Evolutionary conservation across 1,139 yeast species (phyloP).

Genomic region (Kodamaea ohmeri): DNA sequence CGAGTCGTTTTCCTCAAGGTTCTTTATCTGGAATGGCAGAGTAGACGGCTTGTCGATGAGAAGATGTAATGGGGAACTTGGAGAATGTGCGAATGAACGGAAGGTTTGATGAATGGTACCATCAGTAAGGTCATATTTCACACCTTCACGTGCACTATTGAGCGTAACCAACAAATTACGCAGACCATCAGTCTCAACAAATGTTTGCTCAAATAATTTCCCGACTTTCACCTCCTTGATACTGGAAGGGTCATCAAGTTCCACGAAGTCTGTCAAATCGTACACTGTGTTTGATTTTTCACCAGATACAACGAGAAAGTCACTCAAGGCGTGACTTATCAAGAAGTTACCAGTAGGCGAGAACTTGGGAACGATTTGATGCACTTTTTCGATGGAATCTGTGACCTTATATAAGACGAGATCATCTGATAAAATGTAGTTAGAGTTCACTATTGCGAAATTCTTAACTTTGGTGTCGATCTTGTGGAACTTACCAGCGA

Average conservation of each 20-base stretch:
- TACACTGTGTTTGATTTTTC: slow-evolving; percentile 19
- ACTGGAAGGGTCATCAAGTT: slow-evolving; percentile 20
- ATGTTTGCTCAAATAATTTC: slow-evolving; percentile 6
- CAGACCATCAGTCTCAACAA: slow-evolving; percentile 12
- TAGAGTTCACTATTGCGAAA: slow-evolving; percentile 11
- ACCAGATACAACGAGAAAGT: slow-evolving; percentile 16
- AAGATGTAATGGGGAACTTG: slow-evolving; percentile 12
- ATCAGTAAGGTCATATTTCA: slow-evolving; percentile 13
- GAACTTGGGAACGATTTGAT: slow-evolving; percentile 3
- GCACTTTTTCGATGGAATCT: slow-evolving; percentile 6
- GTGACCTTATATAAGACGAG: slow-evolving; percentile 11
- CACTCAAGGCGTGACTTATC: slow-evolving; percentile 19
- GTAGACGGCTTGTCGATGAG: slow-evolving; percentile 35
- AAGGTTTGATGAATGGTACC: slow-evolving; percentile 13
- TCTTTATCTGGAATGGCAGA: slow-evolving; percentile 25
- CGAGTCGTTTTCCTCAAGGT: slow-evolving; percentile 22
- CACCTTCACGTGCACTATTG: slow-evolving; percentile 10
- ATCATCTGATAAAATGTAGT: slow-evolving; percentile 9
- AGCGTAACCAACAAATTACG: slow-evolving; percentile 11
- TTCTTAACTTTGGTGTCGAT: background rate
- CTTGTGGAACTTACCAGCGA: slow-evolving; percentile 5
- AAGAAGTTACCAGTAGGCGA: background rate
- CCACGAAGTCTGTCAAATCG: slow-evolving; percentile 31
- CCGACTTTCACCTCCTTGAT: slow-evolving; percentile 15
- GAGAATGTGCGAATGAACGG: slow-evolving; percentile 9